phyloP scores from a whole-genome alignment of 2,329 filamentous ascomycete genomes.

The Fusarium marasasianum region DNA sequence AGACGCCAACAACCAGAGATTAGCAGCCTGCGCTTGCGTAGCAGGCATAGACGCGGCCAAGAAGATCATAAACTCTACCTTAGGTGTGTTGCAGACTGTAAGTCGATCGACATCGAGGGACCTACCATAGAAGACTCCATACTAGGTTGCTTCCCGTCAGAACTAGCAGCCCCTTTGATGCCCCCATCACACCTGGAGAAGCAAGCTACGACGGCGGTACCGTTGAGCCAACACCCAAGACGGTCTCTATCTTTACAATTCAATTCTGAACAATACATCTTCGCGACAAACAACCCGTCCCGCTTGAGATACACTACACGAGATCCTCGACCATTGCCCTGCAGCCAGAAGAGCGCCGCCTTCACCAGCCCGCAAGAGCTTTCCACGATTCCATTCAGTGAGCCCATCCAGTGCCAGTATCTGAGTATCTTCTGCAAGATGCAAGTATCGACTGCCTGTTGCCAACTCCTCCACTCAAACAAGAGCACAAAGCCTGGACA shows the following conservation, averaged over 20 bases:
- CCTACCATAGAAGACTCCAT: no score
- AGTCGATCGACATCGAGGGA: no score
- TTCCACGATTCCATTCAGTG: neutral
- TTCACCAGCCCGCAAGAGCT: neutral
- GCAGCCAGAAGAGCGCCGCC: no score
- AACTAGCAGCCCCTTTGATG: no score
- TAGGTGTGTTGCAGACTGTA: rapidly evolving
- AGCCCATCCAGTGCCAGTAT: no score
- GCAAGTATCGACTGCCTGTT: neutral
- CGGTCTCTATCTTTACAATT: no score
- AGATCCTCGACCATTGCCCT: no score
- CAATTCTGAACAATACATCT: rapidly evolving
- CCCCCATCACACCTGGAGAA: no score
- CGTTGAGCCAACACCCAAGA: neutral
- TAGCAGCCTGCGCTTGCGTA: conserved; percentile 51
- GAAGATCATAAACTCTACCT: rapidly evolving
- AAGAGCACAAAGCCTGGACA: neutral
- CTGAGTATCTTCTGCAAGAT: no score
- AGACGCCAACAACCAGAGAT: conserved; percentile 48
- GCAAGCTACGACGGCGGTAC: no score
- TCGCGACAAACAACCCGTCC: rapidly evolving
- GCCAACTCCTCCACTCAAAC: rapidly evolving
- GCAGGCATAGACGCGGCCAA: conserved; percentile 35
- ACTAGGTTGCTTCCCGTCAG: no score
- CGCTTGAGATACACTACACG: neutral